These are phyloP conservation scores for Arabidopsis hybrid DNA, from an alignment of 441 rosid genomes.

Conservation along the genomic window DNA sequence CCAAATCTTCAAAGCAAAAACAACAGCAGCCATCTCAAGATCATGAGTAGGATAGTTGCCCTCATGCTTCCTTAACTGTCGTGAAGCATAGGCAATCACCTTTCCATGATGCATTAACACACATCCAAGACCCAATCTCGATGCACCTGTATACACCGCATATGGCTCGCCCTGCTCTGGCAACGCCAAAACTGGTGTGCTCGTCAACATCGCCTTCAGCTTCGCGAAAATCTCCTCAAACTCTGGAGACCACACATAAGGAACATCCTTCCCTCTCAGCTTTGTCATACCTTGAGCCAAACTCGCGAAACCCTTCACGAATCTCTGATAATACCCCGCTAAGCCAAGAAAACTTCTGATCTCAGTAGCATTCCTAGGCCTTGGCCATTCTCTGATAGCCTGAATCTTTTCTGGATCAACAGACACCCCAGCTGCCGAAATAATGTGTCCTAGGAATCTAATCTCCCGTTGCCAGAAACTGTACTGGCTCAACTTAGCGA, in stretches of 20 bases:
- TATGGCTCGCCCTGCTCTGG: not conserved
- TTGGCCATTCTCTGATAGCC: not conserved
- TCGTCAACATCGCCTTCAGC: not conserved
- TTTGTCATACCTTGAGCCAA: not conserved
- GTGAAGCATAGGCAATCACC: too few relatives aligned
- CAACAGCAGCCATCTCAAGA: too few relatives aligned
- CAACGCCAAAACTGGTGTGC: not conserved
- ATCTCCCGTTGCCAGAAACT: not conserved
- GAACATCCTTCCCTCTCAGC: not conserved
- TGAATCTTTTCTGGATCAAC: not conserved
- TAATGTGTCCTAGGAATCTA: not conserved
- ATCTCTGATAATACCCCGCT: not conserved
- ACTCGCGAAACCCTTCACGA: not conserved
- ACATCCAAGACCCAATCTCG: too few relatives aligned
- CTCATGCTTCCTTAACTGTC: too few relatives aligned
- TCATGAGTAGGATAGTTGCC: too few relatives aligned
- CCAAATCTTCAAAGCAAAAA: too few relatives aligned
- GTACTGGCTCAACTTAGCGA: not conserved
- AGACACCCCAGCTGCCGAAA: too few relatives aligned
- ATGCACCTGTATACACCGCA: not conserved
- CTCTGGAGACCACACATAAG: not conserved
- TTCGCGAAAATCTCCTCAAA: not conserved
- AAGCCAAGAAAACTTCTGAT: not conserved
- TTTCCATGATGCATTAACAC: too few relatives aligned
- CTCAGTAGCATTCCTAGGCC: not conserved